Evolutionary conservation across 495 filamentous ascomycete genomes (phyloP), one percentile per base, ranked within the genome.

Genomic region (Annulohypoxylon moriforme): DNA sequence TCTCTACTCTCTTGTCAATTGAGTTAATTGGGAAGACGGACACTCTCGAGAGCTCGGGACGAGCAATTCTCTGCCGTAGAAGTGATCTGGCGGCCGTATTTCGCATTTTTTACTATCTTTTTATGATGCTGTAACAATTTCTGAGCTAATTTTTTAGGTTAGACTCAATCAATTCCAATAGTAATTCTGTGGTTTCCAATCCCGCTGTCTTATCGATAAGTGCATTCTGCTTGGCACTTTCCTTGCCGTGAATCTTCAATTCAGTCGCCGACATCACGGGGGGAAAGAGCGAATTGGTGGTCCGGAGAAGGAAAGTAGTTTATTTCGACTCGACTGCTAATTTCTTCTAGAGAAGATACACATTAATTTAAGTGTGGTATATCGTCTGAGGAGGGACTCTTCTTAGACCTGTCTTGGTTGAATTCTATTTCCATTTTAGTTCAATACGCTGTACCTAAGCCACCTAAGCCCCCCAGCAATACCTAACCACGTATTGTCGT

Each of bases 1-100:
- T 42, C 18, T 47, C 13, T 5, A 5, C 14, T 31, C 13, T 47
- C 20, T 50, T 20, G 14, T 27, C 55, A 59, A 49, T 57, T 20
- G 27, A 6, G 49, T 53, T 63, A 71, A 75, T 77, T 75, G 72
- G 53, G 22, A 24, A 56, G 40, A 66, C 69, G 10, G 33, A 75
- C 69, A 22, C 52, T 72, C 31, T 68, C 10, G 52, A 40, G 10
- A 60, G 38, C 60, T 64, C 61, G 14, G 60, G 22, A 49, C 64
- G 70, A 25, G 57, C 42, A 8, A 64, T 33, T 33, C 60, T 47
- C 20, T 62, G 59, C 11, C 68, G 69, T 8, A 78, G 56, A 13
- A 76, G n/a, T 24, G 58, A 34, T 57, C 69, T 66, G 49, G 69
- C 29, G 44, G 67, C 56, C 47, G 60, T 57, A 36, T 34, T 49